Percentiles rank a stretch among this genome's conserved stretches.
These are phyloP conservation scores for Telfairia occidentalis DNA, from an alignment of 331 rosid species.

Conservation along the genomic window DNA sequence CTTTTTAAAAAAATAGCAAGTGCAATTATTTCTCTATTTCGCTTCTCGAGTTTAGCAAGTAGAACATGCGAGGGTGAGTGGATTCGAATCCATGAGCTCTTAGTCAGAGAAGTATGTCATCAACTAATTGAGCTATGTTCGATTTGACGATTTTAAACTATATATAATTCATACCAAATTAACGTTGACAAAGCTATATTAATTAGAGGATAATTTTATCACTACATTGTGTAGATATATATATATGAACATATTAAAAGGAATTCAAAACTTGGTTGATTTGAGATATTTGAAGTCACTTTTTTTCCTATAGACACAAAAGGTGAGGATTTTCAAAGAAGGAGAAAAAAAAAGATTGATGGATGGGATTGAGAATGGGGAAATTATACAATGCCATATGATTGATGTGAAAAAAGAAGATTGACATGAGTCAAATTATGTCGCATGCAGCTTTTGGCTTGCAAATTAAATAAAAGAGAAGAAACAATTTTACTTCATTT, in stretches of 20 bases:
- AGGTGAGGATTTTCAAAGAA: not conserved
- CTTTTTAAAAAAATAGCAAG: too few species aligned
- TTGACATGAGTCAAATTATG: conserved; percentile 6
- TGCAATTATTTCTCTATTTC: too few species aligned
- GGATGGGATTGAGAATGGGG: not conserved
- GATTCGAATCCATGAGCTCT: too few species aligned
- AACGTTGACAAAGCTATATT: not conserved
- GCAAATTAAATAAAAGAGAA: not conserved
- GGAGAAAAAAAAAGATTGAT: not conserved
- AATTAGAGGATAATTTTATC: too few species aligned
- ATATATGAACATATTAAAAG: too few species aligned
- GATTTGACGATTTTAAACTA: not conserved
- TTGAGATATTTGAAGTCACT: not conserved
- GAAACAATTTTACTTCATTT: not conserved
- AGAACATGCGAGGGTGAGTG: too few species aligned
- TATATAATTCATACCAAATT: not conserved
- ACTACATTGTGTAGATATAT: too few species aligned
- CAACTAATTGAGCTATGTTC: too few species aligned
- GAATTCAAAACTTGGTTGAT: not conserved
- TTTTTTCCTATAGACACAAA: not conserved
- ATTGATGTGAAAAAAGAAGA: conserved; percentile 9
- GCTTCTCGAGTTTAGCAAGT: too few species aligned
- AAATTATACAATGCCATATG: conserved; percentile 3
- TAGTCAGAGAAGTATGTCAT: too few species aligned
- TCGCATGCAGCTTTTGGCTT: conserved; percentile 9